Evolutionary conservation across 1,284 basidiomycete genomes (phyloP).

Genomic region (Cryptococcus sp.): DNA sequence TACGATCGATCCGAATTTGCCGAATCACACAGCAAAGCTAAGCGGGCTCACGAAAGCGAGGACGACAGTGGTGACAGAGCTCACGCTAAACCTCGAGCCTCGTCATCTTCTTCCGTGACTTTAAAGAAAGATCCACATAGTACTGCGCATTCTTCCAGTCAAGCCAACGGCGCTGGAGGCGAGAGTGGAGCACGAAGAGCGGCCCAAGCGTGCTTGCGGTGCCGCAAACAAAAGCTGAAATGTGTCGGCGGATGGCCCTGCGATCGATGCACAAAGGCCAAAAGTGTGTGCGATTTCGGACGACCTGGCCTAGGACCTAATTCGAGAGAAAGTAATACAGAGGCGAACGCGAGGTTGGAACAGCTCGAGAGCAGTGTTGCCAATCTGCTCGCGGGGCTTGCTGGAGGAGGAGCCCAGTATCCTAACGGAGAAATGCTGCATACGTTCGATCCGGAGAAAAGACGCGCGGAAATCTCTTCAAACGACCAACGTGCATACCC

Average conservation of each 20-base stretch:
- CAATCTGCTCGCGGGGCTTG: slow-evolving; percentile 30
- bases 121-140: not conserved
- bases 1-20: not conserved
- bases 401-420: slow-evolving; percentile 13
- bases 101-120: not conserved
- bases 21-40: not conserved
- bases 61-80: not conserved
- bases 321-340: not conserved
- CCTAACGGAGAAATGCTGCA: slow-evolving; percentile 19
- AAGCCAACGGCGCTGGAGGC: too few species aligned
- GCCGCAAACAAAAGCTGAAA: slow-evolving; percentile 34
- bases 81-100: slow-evolving; percentile 3
- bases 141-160: too few species aligned
- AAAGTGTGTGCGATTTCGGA: slow-evolving; percentile 33
- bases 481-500: slow-evolving; percentile 6
- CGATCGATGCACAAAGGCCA: slow-evolving; percentile 27
- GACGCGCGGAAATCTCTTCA: slow-evolving; percentile 6
- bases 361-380: slow-evolving; percentile 37
- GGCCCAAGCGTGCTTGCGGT: slow-evolving; percentile 36
- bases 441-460: slow-evolving; percentile 11
- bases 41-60: not conserved
- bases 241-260: slow-evolving; percentile 39
- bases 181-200: slow-evolving; percentile 13
- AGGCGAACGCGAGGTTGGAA: slow-evolving; percentile 23
- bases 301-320: slow-evolving; percentile 8